Conservation (phyloP, 2,329 filamentous ascomycete genomes). For the Trichoderma harzianum region DNA sequence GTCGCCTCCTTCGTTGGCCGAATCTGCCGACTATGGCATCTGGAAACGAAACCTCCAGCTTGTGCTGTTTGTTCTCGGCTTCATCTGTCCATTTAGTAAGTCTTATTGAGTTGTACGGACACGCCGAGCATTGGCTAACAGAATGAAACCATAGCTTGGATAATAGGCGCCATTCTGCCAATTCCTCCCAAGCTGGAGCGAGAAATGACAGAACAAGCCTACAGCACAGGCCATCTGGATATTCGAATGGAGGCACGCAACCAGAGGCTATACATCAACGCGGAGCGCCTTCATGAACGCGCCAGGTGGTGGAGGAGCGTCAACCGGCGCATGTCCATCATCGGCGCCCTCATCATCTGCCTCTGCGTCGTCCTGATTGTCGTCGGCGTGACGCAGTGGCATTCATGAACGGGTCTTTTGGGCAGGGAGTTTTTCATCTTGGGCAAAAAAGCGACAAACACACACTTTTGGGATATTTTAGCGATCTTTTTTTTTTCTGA, state of each 20-base stretch:
- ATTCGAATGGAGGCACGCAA: slow-evolving; percentile 35
- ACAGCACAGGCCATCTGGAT: slow-evolving; percentile 40
- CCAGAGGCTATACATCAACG: slow-evolving; percentile 37
- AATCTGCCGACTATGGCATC: slow-evolving; percentile 56
- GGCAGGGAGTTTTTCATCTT: not conserved
- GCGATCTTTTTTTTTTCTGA: not conserved
- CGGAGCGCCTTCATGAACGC: slow-evolving; percentile 47
- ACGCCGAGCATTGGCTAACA: slow-evolving; percentile 16
- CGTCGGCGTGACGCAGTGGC: slow-evolving; percentile 51
- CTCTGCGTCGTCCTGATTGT: slow-evolving; percentile 51
- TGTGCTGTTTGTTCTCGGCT: slow-evolving; percentile 70
- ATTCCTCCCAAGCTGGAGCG: slow-evolving; percentile 57
- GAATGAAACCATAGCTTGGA: slow-evolving; percentile 60
- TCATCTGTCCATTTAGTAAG: slow-evolving; percentile 71
- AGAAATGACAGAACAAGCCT: slow-evolving; percentile 49
- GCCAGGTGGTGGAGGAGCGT: slow-evolving; percentile 59
- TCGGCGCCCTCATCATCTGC: slow-evolving; percentile 53
- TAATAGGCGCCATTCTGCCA: slow-evolving; percentile 71
- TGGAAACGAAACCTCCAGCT: slow-evolving; percentile 72
- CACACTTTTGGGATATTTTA: not conserved
- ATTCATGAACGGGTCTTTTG: slow-evolving; percentile 13
- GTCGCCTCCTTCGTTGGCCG: slow-evolving; percentile 69
- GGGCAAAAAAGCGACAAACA: not conserved
- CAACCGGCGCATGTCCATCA: slow-evolving; percentile 56
- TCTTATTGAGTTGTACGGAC: not conserved